A percentile compares a stretch with the other conserved stretches of the same genome.
These are phyloP conservation scores for Penicillium thymicola DNA, from an alignment of 2,329 filamentous ascomycete species.

Conservation along the genomic window DNA sequence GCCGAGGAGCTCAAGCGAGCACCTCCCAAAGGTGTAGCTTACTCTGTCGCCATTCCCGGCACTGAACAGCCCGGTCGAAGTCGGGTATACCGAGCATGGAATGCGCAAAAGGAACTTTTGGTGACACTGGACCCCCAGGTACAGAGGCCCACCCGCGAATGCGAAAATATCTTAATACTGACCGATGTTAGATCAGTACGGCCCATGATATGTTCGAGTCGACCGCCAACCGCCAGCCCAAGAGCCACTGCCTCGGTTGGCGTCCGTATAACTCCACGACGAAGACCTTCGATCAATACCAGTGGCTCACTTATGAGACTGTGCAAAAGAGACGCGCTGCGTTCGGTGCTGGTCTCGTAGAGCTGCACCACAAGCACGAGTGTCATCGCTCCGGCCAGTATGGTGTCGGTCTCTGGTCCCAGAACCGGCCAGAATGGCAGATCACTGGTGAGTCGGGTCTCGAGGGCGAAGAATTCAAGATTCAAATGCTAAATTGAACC, in stretches of 20 bases:
- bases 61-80: slow-evolving; percentile 70
- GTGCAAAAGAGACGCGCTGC: slow-evolving; percentile 76
- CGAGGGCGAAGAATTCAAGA: background rate
- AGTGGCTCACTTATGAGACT: slow-evolving; percentile 79
- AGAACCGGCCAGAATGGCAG: slow-evolving; percentile 87
- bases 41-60: slow-evolving; percentile 73
- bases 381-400: slow-evolving; percentile 62
- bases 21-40: slow-evolving; percentile 72
- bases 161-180: background rate
- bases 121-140: slow-evolving; percentile 68
- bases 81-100: slow-evolving; percentile 79
- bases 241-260: slow-evolving; percentile 71
- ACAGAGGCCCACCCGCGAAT: slow-evolving; percentile 13
- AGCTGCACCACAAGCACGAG: slow-evolving; percentile 72
- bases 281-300: slow-evolving; percentile 71
- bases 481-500: background rate
- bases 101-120: slow-evolving; percentile 68
- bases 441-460: slow-evolving; percentile 58
- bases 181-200: slow-evolving; percentile 52
- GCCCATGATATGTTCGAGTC: slow-evolving; percentile 78
- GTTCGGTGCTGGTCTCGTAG: slow-evolving; percentile 79
- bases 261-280: slow-evolving; percentile 73
- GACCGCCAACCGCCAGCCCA: slow-evolving; percentile 60
- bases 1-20: slow-evolving; percentile 54
- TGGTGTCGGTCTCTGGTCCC: slow-evolving; percentile 79